Evolutionary conservation across 352 stramenopile species (phyloP).

Genomic region (Blastocystis sp.): DNA sequence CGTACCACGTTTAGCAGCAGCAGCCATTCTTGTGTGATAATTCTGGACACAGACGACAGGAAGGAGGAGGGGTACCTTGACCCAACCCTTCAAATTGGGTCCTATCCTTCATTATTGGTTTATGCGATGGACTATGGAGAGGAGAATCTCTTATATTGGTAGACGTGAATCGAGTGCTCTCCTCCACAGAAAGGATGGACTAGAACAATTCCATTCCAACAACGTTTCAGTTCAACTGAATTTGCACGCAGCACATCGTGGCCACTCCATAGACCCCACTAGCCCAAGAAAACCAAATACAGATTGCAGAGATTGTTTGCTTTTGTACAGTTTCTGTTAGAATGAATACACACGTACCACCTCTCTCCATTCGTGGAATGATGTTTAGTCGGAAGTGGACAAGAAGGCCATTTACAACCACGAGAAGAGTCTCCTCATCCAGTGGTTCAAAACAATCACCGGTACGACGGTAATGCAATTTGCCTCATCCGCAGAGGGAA

Average conservation of each 20-base stretch:
- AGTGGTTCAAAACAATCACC: slow-evolving; percentile 49
- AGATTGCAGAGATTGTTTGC: too few species aligned
- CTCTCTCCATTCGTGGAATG: not conserved
- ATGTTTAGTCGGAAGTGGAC: slow-evolving; percentile 31
- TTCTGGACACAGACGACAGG: not conserved
- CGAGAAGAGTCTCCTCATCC: not conserved
- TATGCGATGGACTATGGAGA: too few species aligned
- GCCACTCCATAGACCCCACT: too few species aligned
- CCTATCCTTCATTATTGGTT: too few species aligned
- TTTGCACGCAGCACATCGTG: too few species aligned
- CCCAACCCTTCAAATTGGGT: slow-evolving; percentile 10
- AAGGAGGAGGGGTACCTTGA: not conserved
- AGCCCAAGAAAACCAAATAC: too few species aligned
- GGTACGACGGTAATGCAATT: not conserved
- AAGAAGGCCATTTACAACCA: slow-evolving; percentile 46
- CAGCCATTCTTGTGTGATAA: slow-evolving; percentile 56
- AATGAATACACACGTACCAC: not conserved
- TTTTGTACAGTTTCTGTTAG: too few species aligned
- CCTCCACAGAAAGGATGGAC: not conserved
- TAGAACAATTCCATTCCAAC: not conserved
- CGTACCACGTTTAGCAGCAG: slow-evolving; percentile 43
- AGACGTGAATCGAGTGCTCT: not conserved
- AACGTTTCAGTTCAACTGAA: too few species aligned
- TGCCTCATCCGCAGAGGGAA: not conserved
- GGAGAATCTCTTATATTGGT: too few species aligned